Conservation (phyloP, 257 asterid species). For the Marsdenia floribunda region DNA sequence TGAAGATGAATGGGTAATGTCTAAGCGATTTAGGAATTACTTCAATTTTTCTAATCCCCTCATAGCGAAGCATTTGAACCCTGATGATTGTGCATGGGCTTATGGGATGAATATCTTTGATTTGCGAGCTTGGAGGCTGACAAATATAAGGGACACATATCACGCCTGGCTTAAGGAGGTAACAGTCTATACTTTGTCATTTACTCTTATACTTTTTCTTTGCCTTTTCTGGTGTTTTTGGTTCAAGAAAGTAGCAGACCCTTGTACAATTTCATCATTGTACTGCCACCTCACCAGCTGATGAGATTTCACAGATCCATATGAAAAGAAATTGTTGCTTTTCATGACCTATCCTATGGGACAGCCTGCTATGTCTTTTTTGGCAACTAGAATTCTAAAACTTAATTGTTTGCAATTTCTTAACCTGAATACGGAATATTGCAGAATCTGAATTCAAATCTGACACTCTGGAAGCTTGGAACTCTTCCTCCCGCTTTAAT, state of each 20-base stretch:
- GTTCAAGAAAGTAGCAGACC: background rate
- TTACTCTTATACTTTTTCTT: slow-evolving; percentile 14
- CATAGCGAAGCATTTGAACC: slow-evolving; percentile 70
- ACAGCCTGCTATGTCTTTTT: background rate
- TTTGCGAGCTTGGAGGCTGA: slow-evolving; percentile 74
- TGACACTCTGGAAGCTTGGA: slow-evolving; percentile 96
- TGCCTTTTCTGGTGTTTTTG: slow-evolving; percentile 4
- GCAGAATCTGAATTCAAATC: slow-evolving; percentile 94
- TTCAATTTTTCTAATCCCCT: slow-evolving; percentile 96
- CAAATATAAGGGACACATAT: slow-evolving; percentile 71
- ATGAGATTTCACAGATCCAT: background rate
- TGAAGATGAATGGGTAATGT: slow-evolving; percentile 97
- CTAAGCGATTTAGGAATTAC: slow-evolving; percentile 81
- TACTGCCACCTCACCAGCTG: background rate
- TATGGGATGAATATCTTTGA: slow-evolving; percentile 98
- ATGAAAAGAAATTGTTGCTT: background rate
- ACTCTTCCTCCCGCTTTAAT: slow-evolving; percentile 98
- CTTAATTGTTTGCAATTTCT: background rate
- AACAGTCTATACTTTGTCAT: slow-evolving; percentile 11
- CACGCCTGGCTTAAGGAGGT: slow-evolving; percentile 97
- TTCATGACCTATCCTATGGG: background rate
- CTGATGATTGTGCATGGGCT: slow-evolving; percentile 98
- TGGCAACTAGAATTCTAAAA: background rate
- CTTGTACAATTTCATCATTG: background rate
- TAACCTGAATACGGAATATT: slow-evolving; percentile 8